Conservation (phyloP, 192 early-diverging fungal species). For the Backusella liffmaniae region DNA sequence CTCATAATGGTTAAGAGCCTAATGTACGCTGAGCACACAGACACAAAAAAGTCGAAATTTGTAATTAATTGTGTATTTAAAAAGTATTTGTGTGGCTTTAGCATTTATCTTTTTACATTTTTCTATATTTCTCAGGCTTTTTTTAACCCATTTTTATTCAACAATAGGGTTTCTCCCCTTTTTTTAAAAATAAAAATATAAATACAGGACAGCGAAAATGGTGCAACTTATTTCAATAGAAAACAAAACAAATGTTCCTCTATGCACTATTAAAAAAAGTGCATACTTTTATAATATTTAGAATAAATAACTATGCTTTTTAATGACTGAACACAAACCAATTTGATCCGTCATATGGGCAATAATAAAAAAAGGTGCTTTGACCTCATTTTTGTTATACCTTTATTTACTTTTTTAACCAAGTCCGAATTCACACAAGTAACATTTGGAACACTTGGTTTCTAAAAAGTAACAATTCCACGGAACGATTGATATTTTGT, state of each 20-base stretch:
- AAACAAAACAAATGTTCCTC: too few relatives aligned
- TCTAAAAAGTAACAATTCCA: conserved; percentile 4
- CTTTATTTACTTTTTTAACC: not conserved
- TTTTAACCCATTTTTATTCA: not conserved
- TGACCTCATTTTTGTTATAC: conserved; percentile 7
- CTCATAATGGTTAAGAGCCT: not conserved
- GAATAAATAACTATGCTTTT: not conserved
- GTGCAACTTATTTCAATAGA: not conserved
- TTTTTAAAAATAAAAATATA: not conserved
- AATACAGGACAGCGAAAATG: not conserved
- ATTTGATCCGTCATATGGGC: not conserved
- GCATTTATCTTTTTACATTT: not conserved
- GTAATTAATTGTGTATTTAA: not conserved
- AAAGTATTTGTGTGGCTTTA: not conserved
- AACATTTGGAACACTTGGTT: not conserved
- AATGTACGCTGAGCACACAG: not conserved
- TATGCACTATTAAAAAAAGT: not conserved
- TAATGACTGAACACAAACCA: not conserved
- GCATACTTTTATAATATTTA: not conserved
- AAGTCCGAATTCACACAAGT: not conserved
- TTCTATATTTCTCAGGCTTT: not conserved
- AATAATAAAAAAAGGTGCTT: not conserved
- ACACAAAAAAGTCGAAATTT: conserved; percentile 1
- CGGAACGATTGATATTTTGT: not conserved
- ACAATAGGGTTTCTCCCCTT: not conserved